These are phyloP conservation scores for Talaromyces borbonicus DNA, from an alignment of 495 filamentous ascomycete species.

Conservation along the genomic window DNA sequence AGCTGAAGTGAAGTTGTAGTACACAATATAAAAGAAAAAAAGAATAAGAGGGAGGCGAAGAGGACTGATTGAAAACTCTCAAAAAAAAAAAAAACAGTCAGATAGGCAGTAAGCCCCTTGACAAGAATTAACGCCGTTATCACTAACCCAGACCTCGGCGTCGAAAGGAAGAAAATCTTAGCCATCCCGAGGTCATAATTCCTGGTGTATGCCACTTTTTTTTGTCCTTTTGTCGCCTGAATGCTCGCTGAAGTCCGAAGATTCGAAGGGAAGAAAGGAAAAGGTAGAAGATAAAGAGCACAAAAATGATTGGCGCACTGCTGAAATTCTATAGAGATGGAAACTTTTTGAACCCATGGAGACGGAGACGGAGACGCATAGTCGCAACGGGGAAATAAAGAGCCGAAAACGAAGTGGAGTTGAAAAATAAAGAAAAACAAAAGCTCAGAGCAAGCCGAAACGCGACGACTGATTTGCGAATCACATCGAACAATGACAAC, in stretches of 20 bases:
- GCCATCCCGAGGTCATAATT: no score
- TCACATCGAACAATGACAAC: no score
- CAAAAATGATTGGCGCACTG: background rate
- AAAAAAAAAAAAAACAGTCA: no score
- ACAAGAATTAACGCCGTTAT: no score
- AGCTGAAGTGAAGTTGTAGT: no score
- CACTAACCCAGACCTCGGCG: no score
- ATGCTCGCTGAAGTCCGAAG: conserved; percentile 3
- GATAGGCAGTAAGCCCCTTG: no score
- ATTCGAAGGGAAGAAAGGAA: background rate
- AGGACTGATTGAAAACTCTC: no score
- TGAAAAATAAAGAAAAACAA: background rate
- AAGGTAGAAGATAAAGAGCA: background rate
- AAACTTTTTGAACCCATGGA: conserved; percentile 6
- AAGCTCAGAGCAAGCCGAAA: background rate
- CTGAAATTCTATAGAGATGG: conserved; percentile 4
- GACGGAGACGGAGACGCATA: no score
- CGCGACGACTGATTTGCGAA: background rate
- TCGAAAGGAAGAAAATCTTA: conserved; percentile 19
- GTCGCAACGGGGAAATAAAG: background rate
- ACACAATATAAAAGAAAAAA: no score
- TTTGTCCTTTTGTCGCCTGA: background rate
- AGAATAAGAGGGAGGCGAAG: no score
- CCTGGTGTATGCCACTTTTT: background rate
- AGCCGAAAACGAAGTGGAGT: no score